Evolutionary conservation across 2,329 filamentous ascomycete genomes (phyloP), one percentile per base, ranked within the genome.

Genomic region (Fusarium dlaminii): DNA sequence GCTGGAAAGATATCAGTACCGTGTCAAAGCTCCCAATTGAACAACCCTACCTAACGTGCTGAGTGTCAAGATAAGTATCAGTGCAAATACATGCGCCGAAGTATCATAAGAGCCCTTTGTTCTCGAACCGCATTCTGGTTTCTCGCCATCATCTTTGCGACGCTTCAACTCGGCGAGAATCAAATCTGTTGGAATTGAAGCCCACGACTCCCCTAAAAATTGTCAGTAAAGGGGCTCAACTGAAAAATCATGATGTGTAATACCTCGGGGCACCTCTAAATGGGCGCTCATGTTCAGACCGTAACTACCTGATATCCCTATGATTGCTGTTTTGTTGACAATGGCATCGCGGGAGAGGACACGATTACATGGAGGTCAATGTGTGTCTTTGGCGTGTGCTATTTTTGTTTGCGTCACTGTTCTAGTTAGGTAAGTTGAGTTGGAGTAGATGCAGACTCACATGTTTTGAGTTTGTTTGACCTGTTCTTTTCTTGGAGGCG

Each of bases 11-110:
- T 59, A 24, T 75, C 39, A 75, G 56, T 60, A n/a, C 24, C 32
- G 13, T 45, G 32, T 56, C 48, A 29, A 17, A 22, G 15, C 34
- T 40, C 20, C 22, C 42, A 43, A 62, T 48, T 56, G 32, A 20
- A 17, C 42, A 32, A 42, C 64, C 85, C 60, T 84, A 90, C 89
- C 85, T 32, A 89, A 75, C 4, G 88, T 90, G 82, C 90, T 91
- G 63, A 93, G 80, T 0, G 82, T 78, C 59, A 94, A 83, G 63
- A 94, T 93, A 43, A 94, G 82, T 66, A 93, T 84, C 64, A 94
- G 82, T 48, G 92, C 92, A 77, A 90, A 88, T 57, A 94, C 88
- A 79, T 94, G 92, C 46, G 91, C 83, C 5, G 88, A 84, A 1
- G 90, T 92, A 73, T 94, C 91, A 81, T 94, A 94, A 73, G 82